Evolutionary conservation across 352 stramenopile genomes (phyloP), one percentile per base, ranked within the genome.

Genomic region (Saprolegnia diclina): DNA sequence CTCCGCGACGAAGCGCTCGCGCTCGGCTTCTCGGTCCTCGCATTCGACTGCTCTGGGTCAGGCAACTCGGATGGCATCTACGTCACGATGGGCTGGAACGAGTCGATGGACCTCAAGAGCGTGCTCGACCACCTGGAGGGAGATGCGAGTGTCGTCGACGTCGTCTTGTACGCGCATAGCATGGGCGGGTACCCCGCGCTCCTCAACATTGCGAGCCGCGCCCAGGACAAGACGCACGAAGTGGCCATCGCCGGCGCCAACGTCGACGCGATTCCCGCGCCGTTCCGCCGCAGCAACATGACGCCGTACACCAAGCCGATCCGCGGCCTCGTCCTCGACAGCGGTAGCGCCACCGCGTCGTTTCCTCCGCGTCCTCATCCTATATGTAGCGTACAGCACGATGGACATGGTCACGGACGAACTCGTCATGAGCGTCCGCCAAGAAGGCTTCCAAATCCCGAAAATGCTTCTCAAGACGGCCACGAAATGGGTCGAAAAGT

Each of bases 81-180:
- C 72, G 85, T 95, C 65, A 95, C 85, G 5, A 89, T 92, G 78
- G 87, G 87, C 45, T 94, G 83, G 83, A 91, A 91, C 72, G 87
- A 94, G 62, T 74, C 77, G 18, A 73, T 81, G 52, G 87, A 95
- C 64, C 68, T 95, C 61, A 75, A 89, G 45, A 76, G 76, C 32
- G 83, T 95, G 46, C 73, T 94, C 54, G 72, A 90, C 71, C 76
- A 76, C 9, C 46, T 93, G 0, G 82, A 91, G 32, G 48, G 66
- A 13, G 74, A 90, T 63, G 40, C 52, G 4, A 78, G 65, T 26
- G 82, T 93, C 22, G 74, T 75, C 32, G 75, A 82, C 10, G 74
- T 93, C 56, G 85, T 77, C 61, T 73, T 94, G 29, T 94, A 89
- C 68, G 85, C 82, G 5, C 87, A 94, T 73, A 91, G 82, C 63